Percentiles rank a stretch among this genome's conserved stretches.
These are phyloP conservation scores for Hypsizygus marmoreus DNA, from an alignment of 768 basidiomycete genomes.

Conservation along the genomic window DNA sequence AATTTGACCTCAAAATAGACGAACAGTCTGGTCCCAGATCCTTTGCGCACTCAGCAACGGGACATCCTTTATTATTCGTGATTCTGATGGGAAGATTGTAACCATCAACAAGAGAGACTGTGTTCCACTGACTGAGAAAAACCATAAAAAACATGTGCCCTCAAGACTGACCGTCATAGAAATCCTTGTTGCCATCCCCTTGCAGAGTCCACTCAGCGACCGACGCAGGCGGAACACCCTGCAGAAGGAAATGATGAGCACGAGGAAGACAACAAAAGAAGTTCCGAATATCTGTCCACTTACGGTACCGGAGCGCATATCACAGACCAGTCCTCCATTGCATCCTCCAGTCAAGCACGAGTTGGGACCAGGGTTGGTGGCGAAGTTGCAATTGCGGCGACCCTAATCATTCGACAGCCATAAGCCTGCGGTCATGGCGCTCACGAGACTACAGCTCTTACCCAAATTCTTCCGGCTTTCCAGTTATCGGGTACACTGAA, in stretches of 20 bases:
- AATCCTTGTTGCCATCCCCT: conserved; percentile 45
- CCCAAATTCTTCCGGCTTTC: conserved; percentile 67
- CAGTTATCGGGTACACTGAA: conserved; percentile 65
- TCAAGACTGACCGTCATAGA: conserved; percentile 55
- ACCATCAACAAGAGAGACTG: conserved; percentile 62
- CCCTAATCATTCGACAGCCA: conserved; percentile 39
- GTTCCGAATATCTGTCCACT: conserved; percentile 8
- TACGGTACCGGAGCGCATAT: conserved; percentile 50
- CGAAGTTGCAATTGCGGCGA: conserved; percentile 66
- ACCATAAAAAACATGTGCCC: background rate
- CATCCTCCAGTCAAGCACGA: conserved; percentile 69
- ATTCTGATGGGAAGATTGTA: conserved; percentile 59
- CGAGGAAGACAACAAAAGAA: background rate
- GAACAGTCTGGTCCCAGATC: conserved; percentile 57
- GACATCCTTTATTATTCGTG: conserved; percentile 49
- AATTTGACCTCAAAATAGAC: background rate
- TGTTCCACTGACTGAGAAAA: background rate
- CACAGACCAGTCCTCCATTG: conserved; percentile 67
- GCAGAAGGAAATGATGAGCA: background rate
- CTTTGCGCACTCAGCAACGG: conserved; percentile 49
- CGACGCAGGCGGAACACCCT: conserved; percentile 69
- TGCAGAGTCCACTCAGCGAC: conserved; percentile 70
- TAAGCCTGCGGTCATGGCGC: background rate
- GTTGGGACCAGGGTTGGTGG: conserved; percentile 50
- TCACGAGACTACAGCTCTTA: conserved; percentile 11